phyloP scores from a whole-genome alignment of 352 stramenopile genomes.

The Phytopythium litorale region DNA sequence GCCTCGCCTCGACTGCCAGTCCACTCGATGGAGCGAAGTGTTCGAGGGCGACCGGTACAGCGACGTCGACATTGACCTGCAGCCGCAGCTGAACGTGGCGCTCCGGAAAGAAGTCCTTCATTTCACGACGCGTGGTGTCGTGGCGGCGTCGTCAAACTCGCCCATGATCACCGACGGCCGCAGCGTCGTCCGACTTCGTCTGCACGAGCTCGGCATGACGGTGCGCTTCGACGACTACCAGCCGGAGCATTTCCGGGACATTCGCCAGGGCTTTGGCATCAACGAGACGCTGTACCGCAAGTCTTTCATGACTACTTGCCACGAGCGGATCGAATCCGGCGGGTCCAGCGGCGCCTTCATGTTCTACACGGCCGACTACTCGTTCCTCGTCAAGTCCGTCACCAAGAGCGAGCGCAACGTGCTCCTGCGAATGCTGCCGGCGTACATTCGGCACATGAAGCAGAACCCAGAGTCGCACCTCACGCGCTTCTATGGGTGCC shows the following conservation, averaged over 20 bases:
- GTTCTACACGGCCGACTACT: constrained; percentile 88
- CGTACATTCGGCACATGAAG: constrained; percentile 83
- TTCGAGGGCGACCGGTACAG: constrained; percentile 55
- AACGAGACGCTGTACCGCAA: constrained; percentile 72
- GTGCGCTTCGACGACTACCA: constrained; percentile 80
- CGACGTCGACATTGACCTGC: constrained; percentile 75
- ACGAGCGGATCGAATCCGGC: constrained; percentile 78
- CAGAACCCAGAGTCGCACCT: constrained; percentile 73
- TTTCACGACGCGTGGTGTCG: constrained; percentile 83
- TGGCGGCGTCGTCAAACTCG: constrained; percentile 69
- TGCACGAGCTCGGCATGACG: constrained; percentile 81
- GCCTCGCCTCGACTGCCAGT: constrained; percentile 23
- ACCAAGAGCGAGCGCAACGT: constrained; percentile 73
- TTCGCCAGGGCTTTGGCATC: constrained; percentile 76
- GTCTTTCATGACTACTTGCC: constrained; percentile 76
- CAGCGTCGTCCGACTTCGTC: constrained; percentile 60
- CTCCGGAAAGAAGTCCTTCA: constrained; percentile 87
- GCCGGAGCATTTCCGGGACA: constrained; percentile 66
- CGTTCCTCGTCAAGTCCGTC: constrained; percentile 88
- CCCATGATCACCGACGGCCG: constrained; percentile 39
- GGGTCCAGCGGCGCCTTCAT: constrained; percentile 89
- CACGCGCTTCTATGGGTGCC: constrained; percentile 88
- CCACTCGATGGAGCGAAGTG: constrained; percentile 21
- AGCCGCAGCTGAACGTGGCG: constrained; percentile 84
- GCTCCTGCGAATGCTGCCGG: constrained; percentile 78